Evolutionary conservation across 108 stramenopile genomes (phyloP).

Genomic region (Cyclotella sp.): DNA sequence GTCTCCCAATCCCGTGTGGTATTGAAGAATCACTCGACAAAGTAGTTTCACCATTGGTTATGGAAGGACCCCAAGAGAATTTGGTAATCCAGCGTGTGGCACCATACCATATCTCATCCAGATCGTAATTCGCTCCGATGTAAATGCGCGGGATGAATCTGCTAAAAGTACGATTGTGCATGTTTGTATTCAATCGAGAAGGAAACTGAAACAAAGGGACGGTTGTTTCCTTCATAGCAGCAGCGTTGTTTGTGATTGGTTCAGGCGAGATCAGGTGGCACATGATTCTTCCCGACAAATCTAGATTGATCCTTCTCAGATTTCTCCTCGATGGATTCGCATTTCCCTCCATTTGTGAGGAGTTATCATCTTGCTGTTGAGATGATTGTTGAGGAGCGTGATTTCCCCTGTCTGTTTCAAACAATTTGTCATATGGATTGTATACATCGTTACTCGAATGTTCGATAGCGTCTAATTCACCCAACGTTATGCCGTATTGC

Average conservation of each 20-base stretch:
- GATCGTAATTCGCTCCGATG: constrained; percentile 41
- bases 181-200: not conserved
- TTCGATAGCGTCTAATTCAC: constrained; percentile 27
- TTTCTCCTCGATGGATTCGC: not conserved
- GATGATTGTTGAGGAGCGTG: not conserved
- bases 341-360: not conserved
- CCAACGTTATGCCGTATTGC: constrained; percentile 20
- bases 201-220: constrained; percentile 21
- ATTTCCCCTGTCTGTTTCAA: not conserved
- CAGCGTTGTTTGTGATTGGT: not conserved
- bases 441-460: not conserved
- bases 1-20: not conserved
- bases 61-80: constrained; percentile 28
- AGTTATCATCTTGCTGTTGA: not conserved
- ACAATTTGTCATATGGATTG: not conserved
- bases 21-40: not conserved
- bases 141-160: constrained; percentile 29
- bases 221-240: not conserved
- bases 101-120: constrained; percentile 55
- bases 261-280: constrained; percentile 39
- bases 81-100: constrained; percentile 46
- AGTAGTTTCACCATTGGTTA: not conserved
- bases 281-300: constrained; percentile 48
- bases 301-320: constrained; percentile 35
- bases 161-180: not conserved